phyloP scores from a whole-genome alignment of 1,139 yeast genomes.

The Hyphopichia burtonii region DNA sequence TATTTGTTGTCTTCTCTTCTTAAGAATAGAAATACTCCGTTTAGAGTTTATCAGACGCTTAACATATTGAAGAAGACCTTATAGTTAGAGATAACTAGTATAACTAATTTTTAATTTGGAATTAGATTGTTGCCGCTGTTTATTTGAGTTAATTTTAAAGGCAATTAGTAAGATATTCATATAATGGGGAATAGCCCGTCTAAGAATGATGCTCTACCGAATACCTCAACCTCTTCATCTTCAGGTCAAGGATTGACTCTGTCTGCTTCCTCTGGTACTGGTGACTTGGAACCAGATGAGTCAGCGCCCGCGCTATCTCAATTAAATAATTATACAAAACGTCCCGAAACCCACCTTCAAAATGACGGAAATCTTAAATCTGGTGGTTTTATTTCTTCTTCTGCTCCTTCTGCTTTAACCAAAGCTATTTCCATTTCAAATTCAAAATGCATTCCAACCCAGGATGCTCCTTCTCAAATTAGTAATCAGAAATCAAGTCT shows the following conservation, averaged over 20 bases:
- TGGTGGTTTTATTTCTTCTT: conserved; percentile 11
- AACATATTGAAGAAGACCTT: too few species aligned
- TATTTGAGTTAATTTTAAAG: not conserved
- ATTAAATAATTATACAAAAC: conserved; percentile 7
- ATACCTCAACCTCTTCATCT: conserved; percentile 17
- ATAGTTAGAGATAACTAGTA: too few species aligned
- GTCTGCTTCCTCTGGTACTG: conserved; percentile 20
- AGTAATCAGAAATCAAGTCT: not conserved
- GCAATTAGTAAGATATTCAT: not conserved
- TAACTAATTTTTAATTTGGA: too few species aligned
- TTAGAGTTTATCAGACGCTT: too few species aligned
- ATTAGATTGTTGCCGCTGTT: not conserved
- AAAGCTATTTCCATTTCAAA: conserved; percentile 1
- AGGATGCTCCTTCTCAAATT: not conserved
- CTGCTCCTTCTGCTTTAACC: conserved; percentile 27
- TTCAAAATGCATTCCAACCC: not conserved
- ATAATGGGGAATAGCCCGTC: conserved; percentile 64
- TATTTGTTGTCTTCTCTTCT: not conserved
- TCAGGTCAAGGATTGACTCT: conserved; percentile 11
- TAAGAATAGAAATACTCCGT: not conserved
- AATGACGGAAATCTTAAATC: not conserved
- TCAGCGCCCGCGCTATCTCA: conserved; percentile 48
- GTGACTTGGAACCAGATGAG: conserved; percentile 46
- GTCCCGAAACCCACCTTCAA: not conserved
- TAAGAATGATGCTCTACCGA: conserved; percentile 53